These are phyloP conservation scores for Pythium dissimile DNA, from an alignment of 352 stramenopile species.

Conservation along the genomic window DNA sequence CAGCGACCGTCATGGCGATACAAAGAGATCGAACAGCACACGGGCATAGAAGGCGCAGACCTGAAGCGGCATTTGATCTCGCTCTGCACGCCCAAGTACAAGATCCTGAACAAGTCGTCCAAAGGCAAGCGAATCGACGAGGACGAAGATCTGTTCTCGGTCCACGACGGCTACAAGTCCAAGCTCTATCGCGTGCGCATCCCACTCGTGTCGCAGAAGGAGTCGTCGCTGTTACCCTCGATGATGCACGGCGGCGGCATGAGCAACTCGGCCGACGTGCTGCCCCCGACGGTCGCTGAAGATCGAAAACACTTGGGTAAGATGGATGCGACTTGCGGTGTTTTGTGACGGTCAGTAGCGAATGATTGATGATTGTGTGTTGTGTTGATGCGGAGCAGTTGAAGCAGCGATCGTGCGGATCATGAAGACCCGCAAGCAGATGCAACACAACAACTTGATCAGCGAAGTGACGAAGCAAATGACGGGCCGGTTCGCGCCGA, in stretches of 20 bases:
- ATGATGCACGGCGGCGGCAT: slow-evolving; percentile 28
- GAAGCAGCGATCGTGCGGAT: slow-evolving; percentile 94
- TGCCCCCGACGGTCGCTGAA: slow-evolving; percentile 93
- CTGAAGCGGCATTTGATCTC: slow-evolving; percentile 96
- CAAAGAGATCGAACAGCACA: slow-evolving; percentile 88
- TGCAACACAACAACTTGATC: slow-evolving; percentile 92
- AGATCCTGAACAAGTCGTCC: slow-evolving; percentile 96
- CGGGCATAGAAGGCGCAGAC: slow-evolving; percentile 86
- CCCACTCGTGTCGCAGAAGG: slow-evolving; percentile 81
- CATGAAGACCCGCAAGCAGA: slow-evolving; percentile 94
- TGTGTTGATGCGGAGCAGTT: slow-evolving; percentile 28
- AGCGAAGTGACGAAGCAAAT: slow-evolving; percentile 88
- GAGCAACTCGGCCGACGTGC: slow-evolving; percentile 51
- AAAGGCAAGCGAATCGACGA: slow-evolving; percentile 96
- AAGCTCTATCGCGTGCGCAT: slow-evolving; percentile 90
- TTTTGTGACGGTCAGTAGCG: too few species aligned
- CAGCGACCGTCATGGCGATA: slow-evolving; percentile 71
- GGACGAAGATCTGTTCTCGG: slow-evolving; percentile 91
- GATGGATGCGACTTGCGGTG: too few species aligned
- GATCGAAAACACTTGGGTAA: slow-evolving; percentile 92
- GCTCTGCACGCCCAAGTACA: slow-evolving; percentile 97
- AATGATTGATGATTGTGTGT: neutral
- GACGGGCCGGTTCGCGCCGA: slow-evolving; percentile 90
- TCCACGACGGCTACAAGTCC: slow-evolving; percentile 95
- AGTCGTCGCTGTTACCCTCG: slow-evolving; percentile 52